These are phyloP conservation scores for Citrus sinensis DNA, from an alignment of 345 rosid genomes.

Conservation along the genomic window DNA sequence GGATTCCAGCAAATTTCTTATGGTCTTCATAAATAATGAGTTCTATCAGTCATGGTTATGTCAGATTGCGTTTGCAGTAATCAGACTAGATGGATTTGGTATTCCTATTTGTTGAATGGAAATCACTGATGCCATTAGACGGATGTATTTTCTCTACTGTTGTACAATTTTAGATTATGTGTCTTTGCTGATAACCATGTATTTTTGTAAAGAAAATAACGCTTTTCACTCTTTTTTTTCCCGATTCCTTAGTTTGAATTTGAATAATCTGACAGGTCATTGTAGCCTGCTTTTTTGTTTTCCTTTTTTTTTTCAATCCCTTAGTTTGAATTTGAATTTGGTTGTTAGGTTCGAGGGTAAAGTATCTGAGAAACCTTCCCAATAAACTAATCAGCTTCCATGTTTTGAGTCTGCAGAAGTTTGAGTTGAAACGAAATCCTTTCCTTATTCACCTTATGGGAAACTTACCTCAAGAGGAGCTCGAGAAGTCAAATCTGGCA, in stretches of 20 bases:
- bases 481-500: constrained; percentile 68
- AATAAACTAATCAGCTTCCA: constrained; percentile 1
- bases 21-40: not conserved
- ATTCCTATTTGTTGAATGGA: not conserved
- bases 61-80: not conserved
- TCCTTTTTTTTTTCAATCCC: not conserved
- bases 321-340: not conserved
- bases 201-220: not conserved
- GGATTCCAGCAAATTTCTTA: not conserved
- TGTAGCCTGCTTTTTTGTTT: not conserved
- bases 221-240: not conserved
- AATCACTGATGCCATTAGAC: not conserved
- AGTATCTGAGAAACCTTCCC: not conserved
- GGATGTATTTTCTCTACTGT: not conserved
- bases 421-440: constrained; percentile 80
- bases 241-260: not conserved
- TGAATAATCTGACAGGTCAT: not conserved
- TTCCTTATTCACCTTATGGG: constrained; percentile 83
- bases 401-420: constrained; percentile 50
- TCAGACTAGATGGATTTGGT: not conserved
- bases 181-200: not conserved
- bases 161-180: not conserved
- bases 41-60: not conserved
- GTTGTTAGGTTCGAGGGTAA: not conserved
- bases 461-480: constrained; percentile 76